These are phyloP conservation scores for Geranium brycei DNA, from an alignment of 345 rosid genomes.

Conservation along the genomic window DNA sequence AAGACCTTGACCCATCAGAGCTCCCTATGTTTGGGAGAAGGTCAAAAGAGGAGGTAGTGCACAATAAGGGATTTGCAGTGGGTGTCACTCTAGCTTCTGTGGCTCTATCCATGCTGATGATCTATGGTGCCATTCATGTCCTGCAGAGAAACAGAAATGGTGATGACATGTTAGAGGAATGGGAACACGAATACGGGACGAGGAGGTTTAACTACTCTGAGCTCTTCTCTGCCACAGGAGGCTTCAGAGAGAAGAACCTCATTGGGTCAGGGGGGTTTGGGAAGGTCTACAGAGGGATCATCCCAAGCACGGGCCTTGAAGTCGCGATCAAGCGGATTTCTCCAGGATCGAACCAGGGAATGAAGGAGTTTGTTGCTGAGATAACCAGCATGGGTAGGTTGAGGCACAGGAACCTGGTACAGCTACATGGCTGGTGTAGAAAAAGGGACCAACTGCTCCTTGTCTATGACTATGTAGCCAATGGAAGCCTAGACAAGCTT, in stretches of 20 bases:
- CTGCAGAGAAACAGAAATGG: slow-evolving; percentile 12
- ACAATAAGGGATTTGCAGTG: slow-evolving; percentile 1
- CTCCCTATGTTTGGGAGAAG: slow-evolving; percentile 13
- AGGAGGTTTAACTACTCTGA: slow-evolving; percentile 37
- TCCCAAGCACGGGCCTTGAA: slow-evolving; percentile 10
- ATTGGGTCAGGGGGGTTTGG: slow-evolving; percentile 48
- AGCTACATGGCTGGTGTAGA: slow-evolving; percentile 24
- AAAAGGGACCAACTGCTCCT: slow-evolving; percentile 16
- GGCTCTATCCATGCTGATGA: slow-evolving; percentile 7
- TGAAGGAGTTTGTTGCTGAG: slow-evolving; percentile 29
- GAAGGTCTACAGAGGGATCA: slow-evolving; percentile 28
- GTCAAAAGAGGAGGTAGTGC: neutral
- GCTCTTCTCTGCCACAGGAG: slow-evolving; percentile 28
- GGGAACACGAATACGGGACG: slow-evolving; percentile 37
- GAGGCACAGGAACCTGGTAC: slow-evolving; percentile 27
- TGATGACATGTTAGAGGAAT: slow-evolving; percentile 31
- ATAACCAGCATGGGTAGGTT: slow-evolving; percentile 26
- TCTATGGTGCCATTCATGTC: slow-evolving; percentile 6
- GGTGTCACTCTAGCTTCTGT: slow-evolving; percentile 8
- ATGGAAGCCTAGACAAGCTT: slow-evolving; percentile 37
- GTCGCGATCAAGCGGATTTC: slow-evolving; percentile 22
- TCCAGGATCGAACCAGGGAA: slow-evolving; percentile 23
- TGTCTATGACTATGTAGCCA: slow-evolving; percentile 25
- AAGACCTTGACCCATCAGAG: slow-evolving; percentile 14
- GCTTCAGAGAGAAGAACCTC: slow-evolving; percentile 33